Evolutionary conservation across 2,329 filamentous ascomycete species (phyloP).

Genomic region (Raffaelea ambrosiae): DNA sequence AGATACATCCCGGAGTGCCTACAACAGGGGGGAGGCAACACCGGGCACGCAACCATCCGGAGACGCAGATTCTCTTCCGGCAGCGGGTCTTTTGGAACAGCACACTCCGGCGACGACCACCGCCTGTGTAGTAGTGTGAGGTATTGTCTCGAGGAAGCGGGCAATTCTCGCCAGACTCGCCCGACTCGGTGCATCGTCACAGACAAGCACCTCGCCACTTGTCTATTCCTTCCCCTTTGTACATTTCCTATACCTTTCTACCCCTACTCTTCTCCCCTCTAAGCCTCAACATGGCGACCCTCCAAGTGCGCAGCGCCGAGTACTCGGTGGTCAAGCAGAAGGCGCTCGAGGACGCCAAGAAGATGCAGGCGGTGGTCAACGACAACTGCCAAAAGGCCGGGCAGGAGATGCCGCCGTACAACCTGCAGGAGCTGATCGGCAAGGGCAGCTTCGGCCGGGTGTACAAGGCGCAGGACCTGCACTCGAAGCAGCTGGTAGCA

Average conservation of each 20-base stretch:
- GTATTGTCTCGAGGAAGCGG: too few relatives aligned
- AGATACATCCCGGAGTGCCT: too few relatives aligned
- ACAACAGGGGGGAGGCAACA: too few relatives aligned
- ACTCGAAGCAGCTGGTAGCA: constrained; percentile 44
- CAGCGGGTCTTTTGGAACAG: too few relatives aligned
- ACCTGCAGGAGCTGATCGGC: constrained; percentile 57
- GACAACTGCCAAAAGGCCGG: constrained; percentile 49
- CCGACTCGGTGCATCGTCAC: too few relatives aligned
- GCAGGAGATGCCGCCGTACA: constrained; percentile 50
- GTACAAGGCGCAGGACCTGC: constrained; percentile 45
- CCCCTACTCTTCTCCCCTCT: neutral
- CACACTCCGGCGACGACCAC: too few relatives aligned
- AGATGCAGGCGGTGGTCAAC: constrained; percentile 51
- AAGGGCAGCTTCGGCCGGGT: constrained; percentile 62
- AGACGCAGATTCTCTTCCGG: too few relatives aligned
- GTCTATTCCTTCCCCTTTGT: too few relatives aligned
- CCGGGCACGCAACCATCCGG: too few relatives aligned
- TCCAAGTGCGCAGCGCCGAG: constrained; percentile 22
- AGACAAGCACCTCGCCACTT: too few relatives aligned
- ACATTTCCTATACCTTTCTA: neutral
- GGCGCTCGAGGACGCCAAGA: constrained; percentile 54
- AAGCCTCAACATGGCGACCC: constrained; percentile 18
- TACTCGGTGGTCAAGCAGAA: constrained; percentile 25
- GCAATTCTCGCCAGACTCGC: too few relatives aligned
- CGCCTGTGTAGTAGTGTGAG: too few relatives aligned